Evolutionary conservation across 768 basidiomycete species (phyloP).

Genomic region (Suillus fuscotomentosus): DNA sequence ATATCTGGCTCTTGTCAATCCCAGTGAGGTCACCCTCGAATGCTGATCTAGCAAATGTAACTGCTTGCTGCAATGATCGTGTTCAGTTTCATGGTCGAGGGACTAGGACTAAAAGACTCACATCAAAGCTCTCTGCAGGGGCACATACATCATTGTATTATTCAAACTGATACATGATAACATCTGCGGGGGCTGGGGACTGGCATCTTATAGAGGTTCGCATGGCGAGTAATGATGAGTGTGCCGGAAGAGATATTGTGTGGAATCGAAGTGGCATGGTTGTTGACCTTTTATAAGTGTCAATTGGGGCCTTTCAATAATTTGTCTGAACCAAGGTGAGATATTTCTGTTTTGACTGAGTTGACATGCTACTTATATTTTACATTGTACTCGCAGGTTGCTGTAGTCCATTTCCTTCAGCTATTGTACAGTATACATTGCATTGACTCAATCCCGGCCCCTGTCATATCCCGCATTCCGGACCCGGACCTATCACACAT

Average conservation of each 20-base stretch:
- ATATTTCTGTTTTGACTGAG: too few relatives aligned
- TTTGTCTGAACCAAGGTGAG: too few relatives aligned
- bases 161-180: slow-evolving; percentile 50
- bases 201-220: slow-evolving; percentile 10
- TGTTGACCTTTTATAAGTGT: neutral
- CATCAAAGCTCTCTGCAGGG: slow-evolving; percentile 43
- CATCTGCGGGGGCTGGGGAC: slow-evolving; percentile 32
- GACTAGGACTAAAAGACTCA: slow-evolving; percentile 21
- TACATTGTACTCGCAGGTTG: too few relatives aligned
- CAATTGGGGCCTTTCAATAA: too few relatives aligned
- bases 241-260: neutral
- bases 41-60: slow-evolving; percentile 48
- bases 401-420: too few relatives aligned
- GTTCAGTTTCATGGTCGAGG: neutral
- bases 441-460: too few relatives aligned
- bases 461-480: too few relatives aligned
- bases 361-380: too few relatives aligned
- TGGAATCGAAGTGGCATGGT: neutral
- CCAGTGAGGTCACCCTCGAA: slow-evolving; percentile 40
- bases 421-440: too few relatives aligned
- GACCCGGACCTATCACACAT: too few relatives aligned
- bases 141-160: slow-evolving; percentile 49
- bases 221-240: too few relatives aligned
- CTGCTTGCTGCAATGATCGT: slow-evolving; percentile 39
- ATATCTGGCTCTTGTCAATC: slow-evolving; percentile 39